A percentile compares a stretch with the other conserved stretches of the same genome.
Evolutionary conservation across 805 yeast species (phyloP).

Genomic region (Wickerhamiella brachini): DNA sequence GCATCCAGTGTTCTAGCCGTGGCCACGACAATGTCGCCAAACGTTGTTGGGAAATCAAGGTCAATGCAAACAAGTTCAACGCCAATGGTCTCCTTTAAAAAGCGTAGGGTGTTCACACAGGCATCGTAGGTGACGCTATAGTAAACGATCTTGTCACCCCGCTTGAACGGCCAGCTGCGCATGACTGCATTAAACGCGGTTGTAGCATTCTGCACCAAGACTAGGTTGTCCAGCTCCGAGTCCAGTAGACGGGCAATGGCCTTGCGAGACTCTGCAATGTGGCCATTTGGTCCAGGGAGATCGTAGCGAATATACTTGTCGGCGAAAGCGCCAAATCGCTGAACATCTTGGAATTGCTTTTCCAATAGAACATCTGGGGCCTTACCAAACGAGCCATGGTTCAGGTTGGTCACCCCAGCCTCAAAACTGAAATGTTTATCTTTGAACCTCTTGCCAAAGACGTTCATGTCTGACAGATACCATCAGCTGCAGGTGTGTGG

Average conservation of each 20-base stretch:
- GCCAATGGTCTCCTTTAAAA: conserved; percentile 19
- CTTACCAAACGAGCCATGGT: conserved; percentile 54
- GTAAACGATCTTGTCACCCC: conserved; percentile 38
- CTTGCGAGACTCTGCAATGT: conserved; percentile 20
- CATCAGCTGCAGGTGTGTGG: too few species aligned
- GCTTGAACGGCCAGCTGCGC: conserved; percentile 37
- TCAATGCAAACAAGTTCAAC: conserved; percentile 28
- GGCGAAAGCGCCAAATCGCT: conserved; percentile 29
- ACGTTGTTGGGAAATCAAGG: conserved; percentile 32
- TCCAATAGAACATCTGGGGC: conserved; percentile 37
- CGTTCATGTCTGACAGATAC: background rate
- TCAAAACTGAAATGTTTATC: conserved; percentile 35
- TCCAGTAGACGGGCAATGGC: conserved; percentile 32
- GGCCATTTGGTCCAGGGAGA: conserved; percentile 14
- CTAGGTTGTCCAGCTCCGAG: conserved; percentile 35
- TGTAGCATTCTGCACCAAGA: conserved; percentile 46
- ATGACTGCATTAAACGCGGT: conserved; percentile 44
- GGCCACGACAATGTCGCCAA: conserved; percentile 27
- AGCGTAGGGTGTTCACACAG: conserved; percentile 35
- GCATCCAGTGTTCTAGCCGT: conserved; percentile 21
- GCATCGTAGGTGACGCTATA: conserved; percentile 41
- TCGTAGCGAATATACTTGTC: conserved; percentile 31
- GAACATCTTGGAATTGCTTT: conserved; percentile 22
- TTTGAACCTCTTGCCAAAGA: conserved; percentile 39
- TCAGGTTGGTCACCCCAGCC: conserved; percentile 32